Evolutionary conservation across 768 basidiomycete species (phyloP).

Genomic region (Pulveroboletus sp.): DNA sequence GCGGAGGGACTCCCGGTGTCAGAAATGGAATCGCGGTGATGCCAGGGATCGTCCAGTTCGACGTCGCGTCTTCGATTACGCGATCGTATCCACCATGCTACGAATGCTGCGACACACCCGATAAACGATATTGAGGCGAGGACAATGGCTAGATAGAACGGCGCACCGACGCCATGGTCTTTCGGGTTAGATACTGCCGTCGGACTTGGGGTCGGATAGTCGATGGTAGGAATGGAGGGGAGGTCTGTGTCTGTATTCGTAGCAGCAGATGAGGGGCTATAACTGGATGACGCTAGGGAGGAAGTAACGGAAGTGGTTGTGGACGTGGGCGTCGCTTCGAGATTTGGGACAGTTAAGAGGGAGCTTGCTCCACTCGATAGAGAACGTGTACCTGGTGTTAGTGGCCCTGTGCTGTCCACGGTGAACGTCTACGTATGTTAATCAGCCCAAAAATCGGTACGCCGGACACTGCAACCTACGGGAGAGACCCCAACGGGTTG

Average conservation of each 20-base stretch:
- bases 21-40: constrained; percentile 29
- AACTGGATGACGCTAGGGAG: constrained; percentile 4
- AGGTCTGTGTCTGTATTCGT: constrained; percentile 18
- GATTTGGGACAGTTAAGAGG: constrained; percentile 12
- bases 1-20: constrained; percentile 1
- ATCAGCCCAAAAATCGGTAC: not conserved
- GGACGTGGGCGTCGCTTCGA: constrained; percentile 8
- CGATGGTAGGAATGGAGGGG: constrained; percentile 21
- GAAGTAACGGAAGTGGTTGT: not conserved
- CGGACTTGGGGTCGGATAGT: constrained; percentile 21
- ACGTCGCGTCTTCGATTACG: constrained; percentile 34
- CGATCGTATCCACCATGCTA: constrained; percentile 46
- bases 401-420: not conserved
- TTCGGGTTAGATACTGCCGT: constrained; percentile 17
- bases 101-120: constrained; percentile 41
- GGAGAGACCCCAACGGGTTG: not conserved
- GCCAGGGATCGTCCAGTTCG: constrained; percentile 27
- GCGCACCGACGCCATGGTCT: constrained; percentile 29
- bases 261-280: constrained; percentile 1
- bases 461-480: not conserved
- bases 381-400: constrained; percentile 2
- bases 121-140: constrained; percentile 44
- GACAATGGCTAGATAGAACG: constrained; percentile 49
- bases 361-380: not conserved
- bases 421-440: constrained; percentile 6